phyloP scores from a whole-genome alignment of 441 rosid species.

The Isatis lusitanica region DNA sequence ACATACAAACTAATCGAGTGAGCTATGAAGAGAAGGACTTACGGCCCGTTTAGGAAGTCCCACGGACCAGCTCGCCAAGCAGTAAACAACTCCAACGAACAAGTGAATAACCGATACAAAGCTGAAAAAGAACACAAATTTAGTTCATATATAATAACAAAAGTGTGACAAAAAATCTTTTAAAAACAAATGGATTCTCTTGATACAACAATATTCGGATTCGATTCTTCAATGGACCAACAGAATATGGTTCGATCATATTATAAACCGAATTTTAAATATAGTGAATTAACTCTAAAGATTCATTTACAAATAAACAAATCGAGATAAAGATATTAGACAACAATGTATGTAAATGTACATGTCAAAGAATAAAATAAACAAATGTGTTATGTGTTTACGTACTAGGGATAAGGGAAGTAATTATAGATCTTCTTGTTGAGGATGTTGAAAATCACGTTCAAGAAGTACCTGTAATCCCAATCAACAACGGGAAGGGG shows the following conservation, averaged over 20 bases:
- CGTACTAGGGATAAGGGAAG: slow-evolving; percentile 96
- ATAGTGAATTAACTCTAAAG: not conserved
- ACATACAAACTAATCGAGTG: not conserved
- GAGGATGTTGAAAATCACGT: slow-evolving; percentile 89
- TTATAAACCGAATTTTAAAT: not conserved
- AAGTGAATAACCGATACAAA: slow-evolving; percentile 92
- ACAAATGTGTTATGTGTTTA: not conserved
- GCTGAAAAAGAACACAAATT: slow-evolving; percentile 43
- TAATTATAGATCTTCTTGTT: slow-evolving; percentile 98
- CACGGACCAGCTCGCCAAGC: slow-evolving; percentile 82
- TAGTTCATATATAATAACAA: not conserved
- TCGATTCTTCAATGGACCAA: slow-evolving; percentile 17
- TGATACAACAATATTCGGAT: not conserved
- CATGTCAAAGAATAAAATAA: not conserved
- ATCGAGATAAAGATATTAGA: not conserved
- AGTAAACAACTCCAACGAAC: slow-evolving; percentile 89
- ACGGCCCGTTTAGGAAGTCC: slow-evolving; percentile 97
- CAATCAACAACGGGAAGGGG: not conserved
- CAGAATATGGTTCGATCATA: slow-evolving; percentile 11
- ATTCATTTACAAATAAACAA: not conserved
- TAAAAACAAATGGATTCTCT: not conserved
- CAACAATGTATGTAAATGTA: not conserved
- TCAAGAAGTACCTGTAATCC: slow-evolving; percentile 82
- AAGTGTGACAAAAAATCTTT: not conserved
- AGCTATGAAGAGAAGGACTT: slow-evolving; percentile 38